Percentiles rank a stretch among this genome's conserved stretches.
These are phyloP conservation scores for Setaria viridis DNA, from an alignment of 202 grass and related monocot genomes.

Conservation along the genomic window DNA sequence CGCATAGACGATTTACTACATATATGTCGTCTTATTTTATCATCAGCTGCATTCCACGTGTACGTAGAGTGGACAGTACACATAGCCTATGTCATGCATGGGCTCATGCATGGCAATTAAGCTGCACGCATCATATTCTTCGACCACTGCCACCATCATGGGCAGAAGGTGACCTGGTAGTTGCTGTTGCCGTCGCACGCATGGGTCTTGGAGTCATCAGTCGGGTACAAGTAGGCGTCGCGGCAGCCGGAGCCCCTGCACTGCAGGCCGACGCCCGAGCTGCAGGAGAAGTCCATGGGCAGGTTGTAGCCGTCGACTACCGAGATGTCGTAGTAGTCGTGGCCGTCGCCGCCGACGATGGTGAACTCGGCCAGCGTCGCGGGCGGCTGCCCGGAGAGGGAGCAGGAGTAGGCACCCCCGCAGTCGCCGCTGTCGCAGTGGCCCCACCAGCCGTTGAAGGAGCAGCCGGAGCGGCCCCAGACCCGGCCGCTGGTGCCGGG, in stretches of 20 bases:
- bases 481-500: too few relatives aligned
- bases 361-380: not conserved
- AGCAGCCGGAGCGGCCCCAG: too few relatives aligned
- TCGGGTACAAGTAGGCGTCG: not conserved
- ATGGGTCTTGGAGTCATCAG: not conserved
- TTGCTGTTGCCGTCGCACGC: not conserved
- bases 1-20: too few relatives aligned
- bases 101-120: too few relatives aligned
- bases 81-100: too few relatives aligned
- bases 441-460: too few relatives aligned
- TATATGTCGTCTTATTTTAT: too few relatives aligned
- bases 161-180: conserved; percentile 10
- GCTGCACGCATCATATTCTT: too few relatives aligned
- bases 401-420: not conserved
- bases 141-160: not conserved
- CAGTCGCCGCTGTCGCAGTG: not conserved
- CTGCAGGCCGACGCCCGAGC: not conserved
- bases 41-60: too few relatives aligned
- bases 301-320: not conserved
- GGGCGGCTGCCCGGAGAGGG: not conserved
- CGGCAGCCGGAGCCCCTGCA: not conserved
- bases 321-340: not conserved
- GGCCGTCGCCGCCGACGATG: not conserved
- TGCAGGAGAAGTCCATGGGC: conserved; percentile 6
- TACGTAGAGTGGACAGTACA: too few relatives aligned